Base-by-base conservation (phyloP, 805 yeast genomes). In the Metschnikowia bowlesiae region DNA sequence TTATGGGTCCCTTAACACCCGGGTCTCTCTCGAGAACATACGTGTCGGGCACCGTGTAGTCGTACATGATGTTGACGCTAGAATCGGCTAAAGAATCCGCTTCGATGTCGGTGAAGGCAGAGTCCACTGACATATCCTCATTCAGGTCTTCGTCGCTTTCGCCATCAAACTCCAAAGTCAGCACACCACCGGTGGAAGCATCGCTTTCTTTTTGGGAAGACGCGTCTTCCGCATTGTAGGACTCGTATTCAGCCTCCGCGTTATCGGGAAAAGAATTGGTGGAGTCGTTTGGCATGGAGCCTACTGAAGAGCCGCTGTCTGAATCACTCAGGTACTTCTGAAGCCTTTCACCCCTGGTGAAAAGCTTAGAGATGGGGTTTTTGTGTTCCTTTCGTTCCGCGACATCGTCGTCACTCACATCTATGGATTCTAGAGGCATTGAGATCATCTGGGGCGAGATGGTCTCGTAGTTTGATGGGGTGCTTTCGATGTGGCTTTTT, bases 51-150 rank as follows among this genome's bases (percentile, higher is more conserved):
- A 52, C 58, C n/a, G 58, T 51, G 40, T 58, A 56, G 34, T 58
- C 57, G 29, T 58, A 56, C 56, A 58, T 50, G 46, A 55, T 44
- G 30, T 45, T 39, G 16, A 51, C 44, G 28, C 52, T 8, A 66
- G 66, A 11, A 65, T 61, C 71, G 33, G 66, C 53, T n/a, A 69
- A 60, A 2, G 74, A 70, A 36, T 68, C 74, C 4, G 65, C 65
- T 44, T 73, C 78, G 9, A 72, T 68, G 44, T 73, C 78, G 0
- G 76, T 74, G 50, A 73, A 71, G 11, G 75, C 76, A 2, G 77
- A 71, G 42, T 74, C 78, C 6, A 66, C 62, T 0, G 71, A 65
- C 4, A 54, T 56, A 14, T 62, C 69, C 9, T 63, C 61, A 16
- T 56, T 58, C 28, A 59, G 67, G 28, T 65, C 67, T 10, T 59